Evolutionary conservation across 179 eudicot genomes (phyloP).

Genomic region (Beta macrorhiza): DNA sequence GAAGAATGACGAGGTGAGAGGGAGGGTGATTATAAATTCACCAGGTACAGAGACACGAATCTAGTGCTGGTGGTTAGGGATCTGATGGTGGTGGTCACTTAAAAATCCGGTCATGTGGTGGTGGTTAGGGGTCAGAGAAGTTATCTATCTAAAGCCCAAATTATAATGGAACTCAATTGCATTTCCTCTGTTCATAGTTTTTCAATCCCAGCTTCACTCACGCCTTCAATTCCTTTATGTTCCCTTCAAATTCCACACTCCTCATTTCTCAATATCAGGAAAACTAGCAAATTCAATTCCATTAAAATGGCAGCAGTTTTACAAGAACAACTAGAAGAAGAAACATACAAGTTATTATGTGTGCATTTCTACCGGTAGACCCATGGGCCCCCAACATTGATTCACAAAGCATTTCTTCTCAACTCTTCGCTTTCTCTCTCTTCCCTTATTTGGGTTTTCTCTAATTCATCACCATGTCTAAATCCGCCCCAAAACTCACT

Average conservation of each 20-base stretch:
- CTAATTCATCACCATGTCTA: constrained; percentile 85
- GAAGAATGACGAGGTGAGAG: no score
- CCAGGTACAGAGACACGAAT: no score
- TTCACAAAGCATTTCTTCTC: constrained; percentile 92
- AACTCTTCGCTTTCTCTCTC: constrained; percentile 87
- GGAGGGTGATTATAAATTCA: no score
- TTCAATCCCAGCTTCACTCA: constrained; percentile 21
- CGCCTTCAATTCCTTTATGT: neutral
- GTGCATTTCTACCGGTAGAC: constrained; percentile 64
- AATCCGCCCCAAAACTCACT: constrained; percentile 84
- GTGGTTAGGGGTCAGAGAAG: no score
- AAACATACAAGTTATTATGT: constrained; percentile 26
- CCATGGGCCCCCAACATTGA: constrained; percentile 96
- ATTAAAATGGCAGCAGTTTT: no score
- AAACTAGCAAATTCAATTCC: neutral
- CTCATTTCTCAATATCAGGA: constrained; percentile 19
- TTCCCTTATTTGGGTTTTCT: constrained; percentile 94
- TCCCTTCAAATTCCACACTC: constrained; percentile 20
- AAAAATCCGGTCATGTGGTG: no score
- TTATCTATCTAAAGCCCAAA: no score
- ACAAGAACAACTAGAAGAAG: constrained; percentile 1
- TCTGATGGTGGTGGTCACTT: no score
- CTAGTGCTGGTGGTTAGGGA: no score
- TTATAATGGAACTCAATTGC: constrained; percentile 23
- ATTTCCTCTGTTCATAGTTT: constrained; percentile 16